Base-by-base conservation (phyloP, 495 filamentous ascomycete species). In the Daldinia decipiens region DNA sequence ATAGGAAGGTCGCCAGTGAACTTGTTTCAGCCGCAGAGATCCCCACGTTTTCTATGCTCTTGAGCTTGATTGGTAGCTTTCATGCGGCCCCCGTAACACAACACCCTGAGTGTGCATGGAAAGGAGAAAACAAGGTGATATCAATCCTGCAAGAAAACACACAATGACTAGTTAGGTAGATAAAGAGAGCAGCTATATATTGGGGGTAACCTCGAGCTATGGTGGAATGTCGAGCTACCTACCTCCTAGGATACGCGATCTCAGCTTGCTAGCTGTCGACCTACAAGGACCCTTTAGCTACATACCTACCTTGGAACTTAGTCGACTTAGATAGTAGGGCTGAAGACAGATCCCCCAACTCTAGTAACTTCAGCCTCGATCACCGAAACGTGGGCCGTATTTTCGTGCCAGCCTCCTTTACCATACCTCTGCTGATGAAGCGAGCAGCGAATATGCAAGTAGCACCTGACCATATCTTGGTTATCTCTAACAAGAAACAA, bases 291-390 rank as follows among this genome's bases (percentile, higher is more conserved):
- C 11, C 43, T 6, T 27, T 63, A 50, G 13, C 43, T 47, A 47
- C 43, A 24, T 12, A 47, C 19, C 1, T 47, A 5, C 43, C 43
- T 47, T 12, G 43, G 43, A 24, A 47, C 43, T 47, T 45, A 19
- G 40, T 7, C 5, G 40, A 12, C 7, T 55, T 56, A 51, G 43
- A 27, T 51, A 32, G 11, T 53, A 65, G 54, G 55, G 70, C 70
- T 72, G 70, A 65, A 62, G 52, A 26, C 21, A 52, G 59, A n/a
- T 21, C 13, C 17, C 34, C 12, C 31, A 38, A 39, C 17, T 43
- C 19, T 58, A 29, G n/a, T n/a, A 54, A 29, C 21, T 67, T 73
- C 70, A 73, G 70, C 70, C 70, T 65, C 57, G 5, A 65, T 65
- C 50, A 73, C 70, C 70, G 70, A 73, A 39, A 62, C 52, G 61